Percentiles rank a stretch among this genome's conserved stretches.
phyloP scores from a whole-genome alignment of 1,139 yeast species.

The Geotrichum cucujoidarum region DNA sequence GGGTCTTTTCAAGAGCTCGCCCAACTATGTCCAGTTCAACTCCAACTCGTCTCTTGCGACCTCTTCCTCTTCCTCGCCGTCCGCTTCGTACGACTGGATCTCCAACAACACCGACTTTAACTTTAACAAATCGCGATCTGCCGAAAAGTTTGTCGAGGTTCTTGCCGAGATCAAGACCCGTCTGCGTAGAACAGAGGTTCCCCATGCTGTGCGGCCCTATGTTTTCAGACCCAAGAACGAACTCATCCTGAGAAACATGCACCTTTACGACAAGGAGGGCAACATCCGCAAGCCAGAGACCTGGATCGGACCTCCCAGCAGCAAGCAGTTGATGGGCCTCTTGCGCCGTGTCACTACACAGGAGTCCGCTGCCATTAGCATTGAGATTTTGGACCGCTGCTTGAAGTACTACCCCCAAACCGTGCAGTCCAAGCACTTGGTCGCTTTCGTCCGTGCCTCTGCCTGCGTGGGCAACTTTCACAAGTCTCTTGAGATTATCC shows the following conservation, averaged over 20 bases:
- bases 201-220: slow-evolving; percentile 12
- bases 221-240: slow-evolving; percentile 20
- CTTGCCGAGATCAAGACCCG: slow-evolving; percentile 16
- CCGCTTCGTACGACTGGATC: slow-evolving; percentile 16
- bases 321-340: slow-evolving; percentile 14
- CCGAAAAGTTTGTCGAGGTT: slow-evolving; percentile 8
- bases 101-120: slow-evolving; percentile 11
- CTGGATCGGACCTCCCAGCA: slow-evolving; percentile 16
- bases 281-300: slow-evolving; percentile 11
- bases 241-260: slow-evolving; percentile 8
- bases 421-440: slow-evolving; percentile 13
- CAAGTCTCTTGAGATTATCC: slow-evolving; percentile 12
- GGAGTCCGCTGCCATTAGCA: slow-evolving; percentile 8
- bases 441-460: slow-evolving; percentile 12
- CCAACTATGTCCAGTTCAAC: neutral
- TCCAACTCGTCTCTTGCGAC: neutral
- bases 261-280: slow-evolving; percentile 19
- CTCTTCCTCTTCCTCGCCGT: neutral
- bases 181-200: slow-evolving; percentile 15
- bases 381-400: slow-evolving; percentile 13
- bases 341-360: slow-evolving; percentile 10
- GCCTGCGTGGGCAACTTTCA: slow-evolving; percentile 16
- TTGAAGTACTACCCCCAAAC: slow-evolving; percentile 14
- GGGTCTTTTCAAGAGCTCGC: neutral
- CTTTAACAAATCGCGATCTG: slow-evolving; percentile 10